Base-by-base conservation (phyloP, 2,329 filamentous ascomycete genomes). In the Zasmidium angulare region DNA sequence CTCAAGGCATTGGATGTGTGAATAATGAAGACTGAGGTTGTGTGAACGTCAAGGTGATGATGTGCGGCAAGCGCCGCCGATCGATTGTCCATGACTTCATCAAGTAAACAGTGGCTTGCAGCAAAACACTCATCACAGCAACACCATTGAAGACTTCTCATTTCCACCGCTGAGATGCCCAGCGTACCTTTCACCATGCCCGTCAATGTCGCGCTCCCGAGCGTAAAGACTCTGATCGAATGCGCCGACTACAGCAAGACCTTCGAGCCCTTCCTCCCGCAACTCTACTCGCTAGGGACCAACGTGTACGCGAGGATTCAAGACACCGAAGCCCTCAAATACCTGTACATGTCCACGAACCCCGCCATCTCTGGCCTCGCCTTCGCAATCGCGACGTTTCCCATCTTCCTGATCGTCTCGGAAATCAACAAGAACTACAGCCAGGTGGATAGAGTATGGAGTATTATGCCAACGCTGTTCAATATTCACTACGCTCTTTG, bases 391-490 rank as follows among this genome's bases (percentile, higher is more conserved):
- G 81, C 86, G 46, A 75, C 96, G n/a, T 86, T 86, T 1, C 82
- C 83, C 3, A 70, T 95, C 24, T 89, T 96, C 69, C 79, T 96
- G 22, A 71, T 93, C 29, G 79, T 86, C 3, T 90, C 92, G 0
- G 93, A 98, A 75, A 77, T 91, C 78, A 98, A 96, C 77, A 85
- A 84, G 70, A 99, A 99, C 76, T 97, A 93, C 75, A 97, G 93
- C n/a, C 95, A 99, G 77, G 88, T 99, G 46, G 95, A 99, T 75
- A 86, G 95, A 51, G 78, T 89, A 68, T 99, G 95, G 95, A 95
- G 91, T 72, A 81, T 99, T 61, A 78, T 99, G 53, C 95, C 95
- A 1, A 88, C 90, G 7, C 71, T 96, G 53, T 98, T 96, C 76
- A 89, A 95, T 72, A 83, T 86, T 4, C 93, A 99, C 75, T 95